Conservation (phyloP, 2,329 filamentous ascomycete species). For the Venturia nashicola region DNA sequence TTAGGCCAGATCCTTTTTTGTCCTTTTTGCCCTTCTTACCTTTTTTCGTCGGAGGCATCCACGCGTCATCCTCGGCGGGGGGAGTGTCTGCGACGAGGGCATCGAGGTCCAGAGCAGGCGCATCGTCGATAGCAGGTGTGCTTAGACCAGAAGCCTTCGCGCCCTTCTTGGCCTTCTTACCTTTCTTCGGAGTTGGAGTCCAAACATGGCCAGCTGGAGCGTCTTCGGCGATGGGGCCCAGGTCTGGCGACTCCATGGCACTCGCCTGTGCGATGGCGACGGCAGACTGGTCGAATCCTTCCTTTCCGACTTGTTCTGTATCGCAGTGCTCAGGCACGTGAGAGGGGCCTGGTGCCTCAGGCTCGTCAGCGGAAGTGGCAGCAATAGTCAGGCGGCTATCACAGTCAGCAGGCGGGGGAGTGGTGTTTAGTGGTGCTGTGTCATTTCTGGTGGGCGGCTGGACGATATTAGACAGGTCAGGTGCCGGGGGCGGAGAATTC, state of each 20-base stretch:
- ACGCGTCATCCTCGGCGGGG: constrained; percentile 56
- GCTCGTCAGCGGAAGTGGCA: background rate
- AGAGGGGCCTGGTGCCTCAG: background rate
- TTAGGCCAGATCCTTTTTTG: constrained; percentile 10
- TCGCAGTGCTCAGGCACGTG: background rate
- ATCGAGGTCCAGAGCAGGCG: background rate
- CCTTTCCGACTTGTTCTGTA: background rate
- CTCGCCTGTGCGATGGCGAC: background rate
- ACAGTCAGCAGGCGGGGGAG: background rate
- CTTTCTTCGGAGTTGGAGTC: constrained; percentile 61
- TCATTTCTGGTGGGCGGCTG: background rate
- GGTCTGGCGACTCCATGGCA: background rate
- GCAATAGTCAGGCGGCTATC: background rate
- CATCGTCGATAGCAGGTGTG: background rate
- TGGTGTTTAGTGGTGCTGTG: background rate
- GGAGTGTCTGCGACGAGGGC: background rate
- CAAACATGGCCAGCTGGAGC: constrained; percentile 60
- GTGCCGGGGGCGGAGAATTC: background rate
- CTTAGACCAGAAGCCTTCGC: constrained; percentile 11
- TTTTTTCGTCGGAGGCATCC: constrained; percentile 64
- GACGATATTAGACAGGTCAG: background rate
- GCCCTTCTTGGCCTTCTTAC: constrained; percentile 37
- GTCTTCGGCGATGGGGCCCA: constrained; percentile 43
- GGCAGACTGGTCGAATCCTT: background rate
- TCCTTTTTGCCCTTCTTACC: constrained; percentile 40